phyloP scores from a whole-genome alignment of 2,329 filamentous ascomycete species.

The Claviceps capensis region DNA sequence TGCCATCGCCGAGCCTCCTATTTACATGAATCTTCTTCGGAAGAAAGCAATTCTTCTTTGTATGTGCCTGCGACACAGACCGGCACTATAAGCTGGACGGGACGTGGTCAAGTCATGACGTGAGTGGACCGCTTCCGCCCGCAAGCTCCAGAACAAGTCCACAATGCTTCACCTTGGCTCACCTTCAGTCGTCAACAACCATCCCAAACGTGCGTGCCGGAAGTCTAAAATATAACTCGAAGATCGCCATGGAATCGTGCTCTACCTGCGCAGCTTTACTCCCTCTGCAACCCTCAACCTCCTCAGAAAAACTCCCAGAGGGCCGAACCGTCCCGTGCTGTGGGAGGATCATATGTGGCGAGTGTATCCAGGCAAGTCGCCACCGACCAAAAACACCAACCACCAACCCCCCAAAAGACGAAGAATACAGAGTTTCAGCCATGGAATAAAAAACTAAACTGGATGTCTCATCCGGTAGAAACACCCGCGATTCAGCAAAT shows the following conservation, averaged over 20 bases:
- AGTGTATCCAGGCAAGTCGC: conserved; percentile 47
- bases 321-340: conserved; percentile 57
- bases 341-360: conserved; percentile 54
- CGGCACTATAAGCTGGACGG: too few relatives aligned
- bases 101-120: conserved; percentile 1
- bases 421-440: neutral
- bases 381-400: neutral
- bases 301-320: conserved; percentile 46
- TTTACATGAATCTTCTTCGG: neutral
- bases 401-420: neutral
- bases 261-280: conserved; percentile 58
- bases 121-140: conserved; percentile 1
- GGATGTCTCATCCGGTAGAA: conserved; percentile 19
- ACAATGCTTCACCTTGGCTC: too few relatives aligned
- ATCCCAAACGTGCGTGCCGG: neutral
- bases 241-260: conserved; percentile 34
- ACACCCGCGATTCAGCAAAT: conserved; percentile 53
- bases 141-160: neutral
- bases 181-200: neutral
- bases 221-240: too few relatives aligned
- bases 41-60: neutral
- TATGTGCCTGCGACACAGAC: neutral
- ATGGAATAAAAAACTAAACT: neutral
- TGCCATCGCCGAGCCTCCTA: too few relatives aligned
- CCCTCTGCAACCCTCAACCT: conserved; percentile 35